phyloP scores from a whole-genome alignment of 768 basidiomycete species.

The Lentinula aciculospora region DNA sequence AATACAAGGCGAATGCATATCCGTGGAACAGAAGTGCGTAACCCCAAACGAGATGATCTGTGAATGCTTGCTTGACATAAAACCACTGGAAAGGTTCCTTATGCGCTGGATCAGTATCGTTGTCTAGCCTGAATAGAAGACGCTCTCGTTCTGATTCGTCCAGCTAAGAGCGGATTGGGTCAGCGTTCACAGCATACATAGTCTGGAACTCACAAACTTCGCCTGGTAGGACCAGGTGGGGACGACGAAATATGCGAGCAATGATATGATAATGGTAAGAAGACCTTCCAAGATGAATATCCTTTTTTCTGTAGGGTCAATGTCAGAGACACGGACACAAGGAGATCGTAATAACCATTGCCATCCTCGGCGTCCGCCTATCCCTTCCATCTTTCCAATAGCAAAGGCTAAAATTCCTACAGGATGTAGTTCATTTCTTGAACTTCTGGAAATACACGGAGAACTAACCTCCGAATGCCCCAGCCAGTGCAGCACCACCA shows the following conservation, averaged over 20 bases:
- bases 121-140: slow-evolving; percentile 41
- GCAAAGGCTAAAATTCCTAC: slow-evolving; percentile 52
- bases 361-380: slow-evolving; percentile 58
- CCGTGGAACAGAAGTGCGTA: slow-evolving; percentile 60
- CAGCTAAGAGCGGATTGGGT: neutral
- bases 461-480: slow-evolving; percentile 50
- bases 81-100: slow-evolving; percentile 53
- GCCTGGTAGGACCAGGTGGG: slow-evolving; percentile 31
- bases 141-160: slow-evolving; percentile 44
- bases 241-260: slow-evolving; percentile 23
- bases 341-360: slow-evolving; percentile 34
- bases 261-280: slow-evolving; percentile 42
- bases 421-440: slow-evolving; percentile 11
- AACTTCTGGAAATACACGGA: no score
- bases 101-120: slow-evolving; percentile 50
- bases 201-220: slow-evolving; percentile 16
- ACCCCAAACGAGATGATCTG: slow-evolving; percentile 54
- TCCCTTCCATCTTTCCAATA: slow-evolving; percentile 56
- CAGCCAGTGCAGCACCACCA: slow-evolving; percentile 54
- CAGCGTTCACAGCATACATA: neutral
- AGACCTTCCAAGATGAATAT: slow-evolving; percentile 56
- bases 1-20: slow-evolving; percentile 54
- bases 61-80: slow-evolving; percentile 50
- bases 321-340: neutral
- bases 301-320: slow-evolving; percentile 23